phyloP scores from a whole-genome alignment of 495 filamentous ascomycete genomes.

The Margaritispora aquatica region DNA sequence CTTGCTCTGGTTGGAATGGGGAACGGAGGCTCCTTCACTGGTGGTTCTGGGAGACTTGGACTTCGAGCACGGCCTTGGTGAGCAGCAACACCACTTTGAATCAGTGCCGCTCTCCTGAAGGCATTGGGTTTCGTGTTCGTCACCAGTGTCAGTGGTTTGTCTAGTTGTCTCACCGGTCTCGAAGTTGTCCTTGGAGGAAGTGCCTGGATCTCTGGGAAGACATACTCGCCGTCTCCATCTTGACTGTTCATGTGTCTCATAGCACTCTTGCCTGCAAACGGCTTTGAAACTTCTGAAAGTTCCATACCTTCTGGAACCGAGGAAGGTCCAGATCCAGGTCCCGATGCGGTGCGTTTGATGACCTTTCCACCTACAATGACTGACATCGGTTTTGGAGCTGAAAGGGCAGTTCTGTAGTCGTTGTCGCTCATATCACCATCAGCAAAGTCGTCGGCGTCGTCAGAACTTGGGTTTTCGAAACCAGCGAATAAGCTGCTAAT shows the following conservation, averaged over 20 bases:
- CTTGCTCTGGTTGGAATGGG: conserved; percentile 86
- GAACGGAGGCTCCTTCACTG: conserved; percentile 61
- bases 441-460: conserved; percentile 49
- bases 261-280: conserved; percentile 6
- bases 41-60: conserved; percentile 60
- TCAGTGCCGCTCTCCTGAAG: conserved; percentile 59
- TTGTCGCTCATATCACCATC: conserved; percentile 58
- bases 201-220: conserved; percentile 14
- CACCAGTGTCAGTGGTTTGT: conserved; percentile 24
- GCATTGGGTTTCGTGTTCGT: conserved; percentile 29
- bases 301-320: conserved; percentile 23
- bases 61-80: conserved; percentile 66
- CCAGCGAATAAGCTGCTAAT: conserved; percentile 83
- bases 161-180: conserved; percentile 21
- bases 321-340: conserved; percentile 17
- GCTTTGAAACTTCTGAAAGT: conserved; percentile 13
- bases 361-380: conserved; percentile 20
- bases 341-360: conserved; percentile 30
- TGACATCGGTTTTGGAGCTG: conserved; percentile 47
- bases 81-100: conserved; percentile 67
- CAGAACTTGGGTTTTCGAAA: conserved; percentile 58
- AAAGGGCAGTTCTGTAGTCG: conserved; percentile 57
- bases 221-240: conserved; percentile 11
- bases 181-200: conserved; percentile 3
- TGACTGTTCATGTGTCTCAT: conserved; percentile 3